Conservation (phyloP, 164 flowering plant species). For the Stephania japonica region DNA sequence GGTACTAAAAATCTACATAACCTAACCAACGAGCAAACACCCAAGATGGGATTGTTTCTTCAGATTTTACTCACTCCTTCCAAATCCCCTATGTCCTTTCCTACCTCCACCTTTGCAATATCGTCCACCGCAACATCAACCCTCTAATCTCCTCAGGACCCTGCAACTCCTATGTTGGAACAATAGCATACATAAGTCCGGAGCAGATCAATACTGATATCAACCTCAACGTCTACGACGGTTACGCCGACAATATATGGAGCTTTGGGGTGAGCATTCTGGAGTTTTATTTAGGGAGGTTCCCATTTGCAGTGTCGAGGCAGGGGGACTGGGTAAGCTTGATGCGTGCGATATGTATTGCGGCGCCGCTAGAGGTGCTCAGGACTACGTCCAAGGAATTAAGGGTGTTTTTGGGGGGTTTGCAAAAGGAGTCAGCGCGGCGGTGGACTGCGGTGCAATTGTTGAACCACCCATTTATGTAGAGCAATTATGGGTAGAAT, state of each 20-base stretch:
- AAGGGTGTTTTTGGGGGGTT: slow-evolving; percentile 46
- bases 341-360: slow-evolving; percentile 77
- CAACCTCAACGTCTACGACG: slow-evolving; percentile 63
- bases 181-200: slow-evolving; percentile 89
- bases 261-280: slow-evolving; percentile 77
- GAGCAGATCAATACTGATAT: slow-evolving; percentile 85
- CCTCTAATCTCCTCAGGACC: too few relatives aligned
- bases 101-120: too few relatives aligned
- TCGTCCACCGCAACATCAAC: too few relatives aligned
- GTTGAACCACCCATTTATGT: slow-evolving; percentile 59
- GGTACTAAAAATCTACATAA: too few relatives aligned
- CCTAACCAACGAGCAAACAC: too few relatives aligned
- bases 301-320: slow-evolving; percentile 59
- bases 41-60: too few relatives aligned
- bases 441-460: slow-evolving; percentile 56
- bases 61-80: too few relatives aligned
- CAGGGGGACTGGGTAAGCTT: slow-evolving; percentile 91
- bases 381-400: slow-evolving; percentile 57
- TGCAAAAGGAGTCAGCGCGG: slow-evolving; percentile 62
- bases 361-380: slow-evolving; percentile 81
- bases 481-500: too few relatives aligned
- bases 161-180: slow-evolving; percentile 76
- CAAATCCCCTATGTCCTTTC: too few relatives aligned
- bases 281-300: slow-evolving; percentile 76
- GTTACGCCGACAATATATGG: slow-evolving; percentile 89